Base-by-base conservation (phyloP, 1,139 yeast species). In the Scheffersomyces segobiensis region DNA sequence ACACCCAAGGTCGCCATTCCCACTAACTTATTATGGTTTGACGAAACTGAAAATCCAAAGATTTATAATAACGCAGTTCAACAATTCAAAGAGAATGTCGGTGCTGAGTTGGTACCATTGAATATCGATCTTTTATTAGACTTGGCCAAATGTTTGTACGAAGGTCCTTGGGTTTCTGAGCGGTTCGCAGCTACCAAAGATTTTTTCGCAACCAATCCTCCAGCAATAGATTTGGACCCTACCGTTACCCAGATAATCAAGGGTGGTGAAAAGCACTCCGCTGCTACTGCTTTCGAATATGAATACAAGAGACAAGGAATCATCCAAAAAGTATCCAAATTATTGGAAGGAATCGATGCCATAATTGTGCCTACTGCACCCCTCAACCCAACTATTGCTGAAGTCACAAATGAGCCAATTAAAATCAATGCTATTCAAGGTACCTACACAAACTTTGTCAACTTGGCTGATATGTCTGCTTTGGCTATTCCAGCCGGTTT, bases 81-180 rank as follows among this genome's bases (percentile, higher is more conserved):
- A 46, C 75, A 79, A 52, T 82, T 93, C 64, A 74, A 81, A 52
- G 69, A 75, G 32, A 68, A 82, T 19, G 87, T 90, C 49, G 91
- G 89, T 49, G 84, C 83, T 56, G 75, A 79, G 49, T 74, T 90
- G 51, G 81, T 83, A 17, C 77, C 87, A 12, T 51, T 60, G 20
- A 93, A 91, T 73, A 92, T 93, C 68, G 76, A 87, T 14, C 89
- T 93, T 12, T 80, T 95, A 54, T 78, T 90, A 62, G 90, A 89
- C 53, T 81, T 95, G 61, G 99, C 98, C n/a, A 85, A 85, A 64
- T 89, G 95, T 69, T 82, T 95, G 52, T 95, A 95, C 72, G 98
- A 93, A 68, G 99, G 99, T 58, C 91, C 98, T n/a, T 95, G 99
- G 99, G 98, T 95, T 12, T 91, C 96, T 32, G 99, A 95, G 77